Evolutionary conservation across 2,329 filamentous ascomycete species (phyloP), one percentile per base, ranked within the genome.

Genomic region (Aureobasidium sp.): DNA sequence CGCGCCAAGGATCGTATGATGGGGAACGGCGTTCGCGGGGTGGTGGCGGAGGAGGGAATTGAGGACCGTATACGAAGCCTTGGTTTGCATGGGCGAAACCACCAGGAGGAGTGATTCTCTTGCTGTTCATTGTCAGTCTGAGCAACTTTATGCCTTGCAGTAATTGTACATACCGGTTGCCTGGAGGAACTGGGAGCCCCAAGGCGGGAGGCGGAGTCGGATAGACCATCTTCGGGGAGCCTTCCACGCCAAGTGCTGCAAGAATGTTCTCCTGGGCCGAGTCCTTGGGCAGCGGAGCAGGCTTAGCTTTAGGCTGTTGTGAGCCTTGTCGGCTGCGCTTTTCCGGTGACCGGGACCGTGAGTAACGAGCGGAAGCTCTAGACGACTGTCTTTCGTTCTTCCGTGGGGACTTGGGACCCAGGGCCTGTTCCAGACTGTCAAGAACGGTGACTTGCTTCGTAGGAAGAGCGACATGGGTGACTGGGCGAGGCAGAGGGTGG

Each of bases 171-270:
- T 54, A 47, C 41, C 44, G 54, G 11, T 49, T 56, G 24, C 57
- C 54, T 2, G 59, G 59, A n/a, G 66, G 61, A 3, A 59, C 58
- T 5, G 61, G 60, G 6, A 65, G 61, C 2, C 63, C 64, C 44
- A 66, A 61, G 3, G 67, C 67, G 25, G 67, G 67, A 22, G 66
- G 66, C 19, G 67, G 67, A 16, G 67, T 69, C 53, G 67, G 59
- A 54, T 66, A 69, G 25, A 69, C 65, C 16, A 62, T 55, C 55
- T 66, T 68, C 6, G 68, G 65, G 14, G 64, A 65, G 19, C 68
- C 68, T 21, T 64, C 66, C 8, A 70, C 68, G 11, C 68, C 68
- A 14, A 70, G 59, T 6, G 60, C 59, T 3, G 66, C 66, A 27
- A 70, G 62, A 12, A 69, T 61, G 25, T 66, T 64, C 54, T 70